A percentile compares a stretch with the other conserved stretches of the same genome.
phyloP scores from a whole-genome alignment of 2,329 filamentous ascomycete species.

The Fusarium stilboides region DNA sequence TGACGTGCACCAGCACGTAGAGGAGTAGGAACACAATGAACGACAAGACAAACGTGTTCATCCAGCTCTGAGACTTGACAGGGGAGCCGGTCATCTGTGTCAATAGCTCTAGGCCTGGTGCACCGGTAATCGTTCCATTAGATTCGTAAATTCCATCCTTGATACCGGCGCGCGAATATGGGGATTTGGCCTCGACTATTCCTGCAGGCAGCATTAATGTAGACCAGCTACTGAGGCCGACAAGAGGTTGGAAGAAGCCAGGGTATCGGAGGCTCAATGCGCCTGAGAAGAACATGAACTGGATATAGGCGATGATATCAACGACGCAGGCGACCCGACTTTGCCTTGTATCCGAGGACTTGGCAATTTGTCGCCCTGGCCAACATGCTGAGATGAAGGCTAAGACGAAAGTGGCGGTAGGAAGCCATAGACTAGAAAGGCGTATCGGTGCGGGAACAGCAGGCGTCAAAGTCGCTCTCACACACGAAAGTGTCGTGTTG shows the following conservation, averaged over 20 bases:
- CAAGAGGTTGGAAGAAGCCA: conserved; percentile 80
- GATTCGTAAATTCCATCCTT: conserved; percentile 74
- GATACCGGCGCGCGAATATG: conserved; percentile 49
- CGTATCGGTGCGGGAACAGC: conserved; percentile 7
- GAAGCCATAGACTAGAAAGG: conserved; percentile 29
- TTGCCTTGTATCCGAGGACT: fast-evolving
- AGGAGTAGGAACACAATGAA: conserved; percentile 71
- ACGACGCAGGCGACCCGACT: conserved; percentile 22
- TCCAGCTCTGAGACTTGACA: conserved; percentile 75
- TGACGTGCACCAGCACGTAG: conserved; percentile 67
- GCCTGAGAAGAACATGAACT: conserved; percentile 80
- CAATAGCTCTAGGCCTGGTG: conserved; percentile 73
- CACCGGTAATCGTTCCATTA: conserved; percentile 72
- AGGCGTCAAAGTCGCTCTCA: conserved; percentile 11
- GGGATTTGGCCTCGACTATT: conserved; percentile 33
- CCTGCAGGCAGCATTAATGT: conserved; percentile 70
- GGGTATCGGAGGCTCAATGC: conserved; percentile 79
- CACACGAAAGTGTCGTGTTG: not conserved
- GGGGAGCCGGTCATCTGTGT: conserved; percentile 78
- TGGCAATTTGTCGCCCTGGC: not conserved
- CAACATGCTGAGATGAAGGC: conserved; percentile 23
- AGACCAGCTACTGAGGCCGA: conserved; percentile 78
- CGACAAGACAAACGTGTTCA: conserved; percentile 77
- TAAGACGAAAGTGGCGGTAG: conserved; percentile 6
- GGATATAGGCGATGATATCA: conserved; percentile 80